Percentiles rank a stretch among this genome's conserved stretches.
These are phyloP conservation scores for Pseudogymnoascus sp. DNA, from an alignment of 2,329 filamentous ascomycete species.

Conservation along the genomic window DNA sequence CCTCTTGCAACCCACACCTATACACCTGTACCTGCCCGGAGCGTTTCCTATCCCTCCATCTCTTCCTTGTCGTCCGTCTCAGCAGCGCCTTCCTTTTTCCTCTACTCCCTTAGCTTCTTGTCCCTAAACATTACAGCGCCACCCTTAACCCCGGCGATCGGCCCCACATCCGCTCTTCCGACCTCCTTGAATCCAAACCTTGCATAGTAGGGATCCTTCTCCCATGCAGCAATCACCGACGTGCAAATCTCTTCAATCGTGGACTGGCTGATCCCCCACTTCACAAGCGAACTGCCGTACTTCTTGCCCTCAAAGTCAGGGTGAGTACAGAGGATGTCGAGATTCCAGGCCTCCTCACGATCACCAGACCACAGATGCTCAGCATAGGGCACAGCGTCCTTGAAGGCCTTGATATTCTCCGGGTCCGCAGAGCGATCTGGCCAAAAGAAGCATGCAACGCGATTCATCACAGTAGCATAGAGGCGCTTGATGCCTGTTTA, in stretches of 20 bases:
- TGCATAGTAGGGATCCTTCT: constrained; percentile 35
- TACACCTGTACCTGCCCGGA: neutral
- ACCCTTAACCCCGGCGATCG: constrained; percentile 24
- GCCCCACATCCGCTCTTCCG: constrained; percentile 28
- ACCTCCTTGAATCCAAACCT: constrained; percentile 26
- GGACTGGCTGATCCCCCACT: constrained; percentile 34
- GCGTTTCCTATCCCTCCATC: neutral
- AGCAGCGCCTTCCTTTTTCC: neutral
- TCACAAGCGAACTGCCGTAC: constrained; percentile 32
- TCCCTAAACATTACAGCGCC: constrained; percentile 28
- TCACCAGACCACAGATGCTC: constrained; percentile 24
- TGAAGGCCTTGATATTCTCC: constrained; percentile 16
- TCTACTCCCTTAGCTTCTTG: neutral
- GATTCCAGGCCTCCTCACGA: constrained; percentile 31
- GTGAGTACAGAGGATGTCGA: constrained; percentile 32
- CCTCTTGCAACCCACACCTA: neutral
- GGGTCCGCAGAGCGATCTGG: constrained; percentile 22
- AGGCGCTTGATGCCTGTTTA: neutral
- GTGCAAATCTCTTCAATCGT: constrained; percentile 31
- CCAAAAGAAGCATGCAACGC: constrained; percentile 14
- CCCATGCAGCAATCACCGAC: constrained; percentile 32
- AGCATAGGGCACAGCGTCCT: constrained; percentile 19
- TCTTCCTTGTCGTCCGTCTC: neutral
- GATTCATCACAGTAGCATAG: constrained; percentile 13
- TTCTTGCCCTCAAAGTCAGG: constrained; percentile 33